Conservation (phyloP, 176 grass and related monocot species). For the Microstegium vimineum region DNA sequence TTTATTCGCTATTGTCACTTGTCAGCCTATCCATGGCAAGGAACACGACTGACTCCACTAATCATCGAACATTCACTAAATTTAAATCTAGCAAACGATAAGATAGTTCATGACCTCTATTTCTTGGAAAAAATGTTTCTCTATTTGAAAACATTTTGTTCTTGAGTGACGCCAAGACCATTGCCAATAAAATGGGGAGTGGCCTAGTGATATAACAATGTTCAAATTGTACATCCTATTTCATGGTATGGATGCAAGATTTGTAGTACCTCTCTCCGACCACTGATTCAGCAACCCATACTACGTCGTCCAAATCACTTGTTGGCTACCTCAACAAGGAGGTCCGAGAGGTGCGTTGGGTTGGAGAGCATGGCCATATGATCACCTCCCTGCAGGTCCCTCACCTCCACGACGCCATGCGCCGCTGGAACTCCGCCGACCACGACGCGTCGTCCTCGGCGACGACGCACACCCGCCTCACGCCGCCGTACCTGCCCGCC, state of each 20-base stretch:
- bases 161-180: too few relatives aligned
- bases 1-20: too few relatives aligned
- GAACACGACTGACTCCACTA: too few relatives aligned
- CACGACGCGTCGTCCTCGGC: conserved; percentile 23
- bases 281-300: background rate
- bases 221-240: background rate
- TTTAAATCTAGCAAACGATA: too few relatives aligned
- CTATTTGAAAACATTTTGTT: too few relatives aligned
- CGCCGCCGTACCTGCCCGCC: conserved; percentile 15
- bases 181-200: too few relatives aligned
- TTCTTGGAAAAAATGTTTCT: too few relatives aligned
- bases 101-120: too few relatives aligned
- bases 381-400: conserved; percentile 22
- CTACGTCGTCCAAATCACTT: background rate
- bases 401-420: conserved; percentile 37
- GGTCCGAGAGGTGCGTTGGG: conserved; percentile 21
- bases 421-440: background rate
- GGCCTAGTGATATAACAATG: background rate
- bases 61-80: too few relatives aligned
- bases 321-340: conserved; percentile 20
- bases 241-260: background rate
- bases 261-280: background rate
- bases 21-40: too few relatives aligned
- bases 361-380: conserved; percentile 53
- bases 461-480: conserved; percentile 26